phyloP scores from a whole-genome alignment of 495 filamentous ascomycete genomes.

The Sabuloglossum arenarium region DNA sequence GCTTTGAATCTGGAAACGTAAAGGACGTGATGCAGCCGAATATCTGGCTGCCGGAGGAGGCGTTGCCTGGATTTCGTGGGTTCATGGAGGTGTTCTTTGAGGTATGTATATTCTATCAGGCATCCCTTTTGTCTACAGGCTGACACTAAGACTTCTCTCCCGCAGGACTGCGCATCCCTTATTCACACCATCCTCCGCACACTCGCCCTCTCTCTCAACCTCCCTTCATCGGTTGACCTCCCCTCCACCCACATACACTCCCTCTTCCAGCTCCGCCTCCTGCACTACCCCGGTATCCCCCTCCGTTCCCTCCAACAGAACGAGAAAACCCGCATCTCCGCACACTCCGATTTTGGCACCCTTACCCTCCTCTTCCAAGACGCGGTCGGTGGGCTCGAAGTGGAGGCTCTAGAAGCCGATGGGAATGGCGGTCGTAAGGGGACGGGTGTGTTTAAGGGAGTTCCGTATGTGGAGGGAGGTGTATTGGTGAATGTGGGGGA shows the following conservation, averaged over 20 bases:
- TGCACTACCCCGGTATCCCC: conserved; percentile 43
- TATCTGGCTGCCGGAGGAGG: conserved; percentile 37
- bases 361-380: conserved; percentile 33
- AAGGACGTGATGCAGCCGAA: conserved; percentile 34
- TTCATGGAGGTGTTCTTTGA: conserved; percentile 16
- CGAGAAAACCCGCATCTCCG: conserved; percentile 13
- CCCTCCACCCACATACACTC: conserved; percentile 5
- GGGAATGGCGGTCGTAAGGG: conserved; percentile 5
- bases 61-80: conserved; percentile 34
- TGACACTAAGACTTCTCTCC: neutral
- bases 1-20: conserved; percentile 45
- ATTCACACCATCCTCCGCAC: conserved; percentile 9
- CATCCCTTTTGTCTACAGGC: neutral
- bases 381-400: conserved; percentile 28
- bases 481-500: conserved; percentile 40
- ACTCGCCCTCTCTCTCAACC: conserved; percentile 8
- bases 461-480: conserved; percentile 21
- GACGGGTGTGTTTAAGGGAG: conserved; percentile 30
- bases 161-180: conserved; percentile 6
- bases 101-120: neutral
- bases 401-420: conserved; percentile 26
- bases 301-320: conserved; percentile 22
- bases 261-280: conserved; percentile 32
- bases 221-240: conserved; percentile 7
- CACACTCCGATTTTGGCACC: conserved; percentile 27